Conservation (phyloP, 495 filamentous ascomycete species). For the Penicillium herquei region DNA sequence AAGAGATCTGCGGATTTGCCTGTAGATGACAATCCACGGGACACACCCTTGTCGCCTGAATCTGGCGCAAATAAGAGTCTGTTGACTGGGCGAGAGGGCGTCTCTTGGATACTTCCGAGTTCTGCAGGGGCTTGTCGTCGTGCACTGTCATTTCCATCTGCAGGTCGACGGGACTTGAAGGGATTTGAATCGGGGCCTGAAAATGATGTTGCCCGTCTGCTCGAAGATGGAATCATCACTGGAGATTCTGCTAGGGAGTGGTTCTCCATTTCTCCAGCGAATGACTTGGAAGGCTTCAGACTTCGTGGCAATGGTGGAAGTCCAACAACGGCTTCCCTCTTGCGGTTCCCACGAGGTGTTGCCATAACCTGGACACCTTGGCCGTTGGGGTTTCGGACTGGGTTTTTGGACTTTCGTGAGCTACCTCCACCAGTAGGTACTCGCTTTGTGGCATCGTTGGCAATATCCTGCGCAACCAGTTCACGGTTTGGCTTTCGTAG, state of each 20-base stretch:
- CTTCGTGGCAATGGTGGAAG: conserved; percentile 33
- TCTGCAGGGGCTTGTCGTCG: conserved; percentile 10
- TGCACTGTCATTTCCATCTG: background rate
- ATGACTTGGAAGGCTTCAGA: conserved; percentile 26
- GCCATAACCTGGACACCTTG: conserved; percentile 71
- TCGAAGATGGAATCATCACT: conserved; percentile 26
- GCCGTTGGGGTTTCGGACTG: conserved; percentile 56
- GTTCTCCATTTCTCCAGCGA: conserved; percentile 23
- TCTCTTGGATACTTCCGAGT: conserved; percentile 45
- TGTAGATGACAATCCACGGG: conserved; percentile 14
- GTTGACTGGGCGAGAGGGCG: conserved; percentile 47
- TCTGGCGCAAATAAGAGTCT: conserved; percentile 31
- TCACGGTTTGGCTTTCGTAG: conserved; percentile 86
- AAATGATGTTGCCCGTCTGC: conserved; percentile 25
- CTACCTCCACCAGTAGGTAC: conserved; percentile 32
- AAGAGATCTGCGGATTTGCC: conserved; percentile 27
- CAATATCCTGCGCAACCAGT: conserved; percentile 69
- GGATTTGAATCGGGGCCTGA: conserved; percentile 26
- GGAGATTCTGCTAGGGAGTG: conserved; percentile 24
- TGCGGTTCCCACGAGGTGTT: conserved; percentile 61
- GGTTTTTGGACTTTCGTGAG: conserved; percentile 61
- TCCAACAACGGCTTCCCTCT: conserved; percentile 33
- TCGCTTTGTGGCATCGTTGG: conserved; percentile 67
- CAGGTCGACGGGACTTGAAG: conserved; percentile 13
- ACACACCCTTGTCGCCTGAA: conserved; percentile 5